Evolutionary conservation across 805 yeast species (phyloP), one percentile per base, ranked within the genome.

Genomic region (Pichia nakasei): DNA sequence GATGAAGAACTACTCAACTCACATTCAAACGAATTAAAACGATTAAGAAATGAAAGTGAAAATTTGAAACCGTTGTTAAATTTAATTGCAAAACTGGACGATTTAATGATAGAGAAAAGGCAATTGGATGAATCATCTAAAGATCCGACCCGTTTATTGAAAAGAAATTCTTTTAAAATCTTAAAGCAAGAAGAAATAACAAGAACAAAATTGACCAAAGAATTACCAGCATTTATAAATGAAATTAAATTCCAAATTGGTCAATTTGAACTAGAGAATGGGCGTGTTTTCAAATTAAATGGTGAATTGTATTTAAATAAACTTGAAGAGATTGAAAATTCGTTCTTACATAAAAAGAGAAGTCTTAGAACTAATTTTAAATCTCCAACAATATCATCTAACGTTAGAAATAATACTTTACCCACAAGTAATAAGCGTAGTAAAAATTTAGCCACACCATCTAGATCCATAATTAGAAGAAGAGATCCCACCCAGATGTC

Each of bases 121-220:
- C 74, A 74, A 38, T 69, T 93, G 33, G 81, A 72, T 32, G 82
- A 78, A 48, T 78, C 93, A 4, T 73, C 83, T 2, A 81, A 78
- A 54, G 93, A 91, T 58, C 80, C 97, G 0, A 78, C 91, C 0
- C 72, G 97, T 48, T 68, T 89, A 36, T 61, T 83, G 38, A 76
- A 82, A 49, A 76, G 85, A 55, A 80, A 83, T 53, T 82, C 88
- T 2, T 89, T 91, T 50, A 81, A 80, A 48, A 81, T 89, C 21
- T 65, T 91, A 46, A 68, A 84, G 45, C 75, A 82, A 45, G 98
- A 91, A 58, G 96, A 88, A 57, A 81, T 73, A 55, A 67, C 79
- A 34, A 67, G 97, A 44, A 82, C 82, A 52, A 73, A 74, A 43
- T 68, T 89, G 8, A 64, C 75, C n/a, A 77, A 78, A 55, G 74